Base-by-base conservation (phyloP, 1,284 basidiomycete species). In the Golubevia sp. region DNA sequence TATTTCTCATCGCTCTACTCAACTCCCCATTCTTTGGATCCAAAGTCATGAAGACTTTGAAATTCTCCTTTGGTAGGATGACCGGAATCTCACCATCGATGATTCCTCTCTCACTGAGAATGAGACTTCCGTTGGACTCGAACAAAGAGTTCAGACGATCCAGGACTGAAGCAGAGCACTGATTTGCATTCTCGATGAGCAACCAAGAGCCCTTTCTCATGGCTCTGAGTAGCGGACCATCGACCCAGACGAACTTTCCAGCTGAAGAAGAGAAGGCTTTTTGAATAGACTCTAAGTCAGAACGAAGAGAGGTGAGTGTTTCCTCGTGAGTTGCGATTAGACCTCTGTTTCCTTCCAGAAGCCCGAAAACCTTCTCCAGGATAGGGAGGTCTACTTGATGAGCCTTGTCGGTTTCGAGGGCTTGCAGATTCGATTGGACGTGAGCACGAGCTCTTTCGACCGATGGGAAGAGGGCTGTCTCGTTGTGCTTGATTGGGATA, bases 71-170 rank as follows among this genome's bases (percentile, higher is more conserved):
- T 0, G 97, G 95, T 25, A 84, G 87, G 65, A 99, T 85, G 56
- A 90, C 85, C 71, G 92, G 89, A 0, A 95, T 89, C 49, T 88
- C 86, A 34, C 92, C 92, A 61, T 91, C 86, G 50, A 94, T 89
- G 44, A 91, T 89, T 18, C 97, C 97, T 57, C 93, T 89, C 84
- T 99, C 97, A 74, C 90, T 95, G 62, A 99, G 87, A 30, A 90
- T 90, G 27, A 99, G 85, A 0, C 86, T 87, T 4, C 97, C 96
- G 57, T 90, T 87, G 15, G 88, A 87, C 85, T 99, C 97, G 82
- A 97, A 98, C 8, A 99, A 89, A 38, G 94, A 96, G 83, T 99
- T 99, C 52, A 99, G 89, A 24, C 97, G 90, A 86, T 99, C 97
- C 25, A 99, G 88, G 3, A 99, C 95, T 2, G 95, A 96, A 1